These are phyloP conservation scores for Emericellopsis terricola DNA, from an alignment of 495 filamentous ascomycete species.

Conservation along the genomic window DNA sequence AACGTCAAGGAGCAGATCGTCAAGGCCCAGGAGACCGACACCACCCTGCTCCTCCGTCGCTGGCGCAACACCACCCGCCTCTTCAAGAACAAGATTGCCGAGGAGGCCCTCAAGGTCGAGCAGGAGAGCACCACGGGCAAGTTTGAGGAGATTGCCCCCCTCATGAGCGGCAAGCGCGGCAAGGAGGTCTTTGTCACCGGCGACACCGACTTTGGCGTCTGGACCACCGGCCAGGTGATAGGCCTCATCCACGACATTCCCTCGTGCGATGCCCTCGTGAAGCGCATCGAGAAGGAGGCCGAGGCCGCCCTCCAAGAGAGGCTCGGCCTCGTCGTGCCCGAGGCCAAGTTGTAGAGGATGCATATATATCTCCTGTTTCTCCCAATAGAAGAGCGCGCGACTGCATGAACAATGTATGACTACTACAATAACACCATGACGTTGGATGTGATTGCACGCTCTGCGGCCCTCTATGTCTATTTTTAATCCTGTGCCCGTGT, in stretches of 20 bases:
- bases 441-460: no score
- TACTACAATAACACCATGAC: no score
- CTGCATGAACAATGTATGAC: no score
- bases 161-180: constrained; percentile 82
- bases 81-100: constrained; percentile 76
- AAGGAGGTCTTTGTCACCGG: constrained; percentile 84
- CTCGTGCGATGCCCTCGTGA: constrained; percentile 34
- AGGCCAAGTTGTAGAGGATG: constrained; percentile 20
- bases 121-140: constrained; percentile 70
- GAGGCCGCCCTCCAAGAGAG: constrained; percentile 31
- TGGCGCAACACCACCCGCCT: constrained; percentile 88
- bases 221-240: constrained; percentile 48
- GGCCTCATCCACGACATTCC: constrained; percentile 50
- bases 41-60: constrained; percentile 67
- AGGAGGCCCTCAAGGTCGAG: constrained; percentile 68
- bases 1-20: constrained; percentile 93
- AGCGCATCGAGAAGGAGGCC: constrained; percentile 41
- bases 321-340: constrained; percentile 16
- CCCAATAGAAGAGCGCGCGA: no score
- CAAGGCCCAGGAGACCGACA: constrained; percentile 74
- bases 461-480: no score
- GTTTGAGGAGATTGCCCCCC: constrained; percentile 79
- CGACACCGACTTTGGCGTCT: constrained; percentile 74
- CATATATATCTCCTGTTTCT: no score
- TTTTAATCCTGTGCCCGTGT: no score